Base-by-base conservation (phyloP, 306 rosid genomes). In the Lotus japonicus region DNA sequence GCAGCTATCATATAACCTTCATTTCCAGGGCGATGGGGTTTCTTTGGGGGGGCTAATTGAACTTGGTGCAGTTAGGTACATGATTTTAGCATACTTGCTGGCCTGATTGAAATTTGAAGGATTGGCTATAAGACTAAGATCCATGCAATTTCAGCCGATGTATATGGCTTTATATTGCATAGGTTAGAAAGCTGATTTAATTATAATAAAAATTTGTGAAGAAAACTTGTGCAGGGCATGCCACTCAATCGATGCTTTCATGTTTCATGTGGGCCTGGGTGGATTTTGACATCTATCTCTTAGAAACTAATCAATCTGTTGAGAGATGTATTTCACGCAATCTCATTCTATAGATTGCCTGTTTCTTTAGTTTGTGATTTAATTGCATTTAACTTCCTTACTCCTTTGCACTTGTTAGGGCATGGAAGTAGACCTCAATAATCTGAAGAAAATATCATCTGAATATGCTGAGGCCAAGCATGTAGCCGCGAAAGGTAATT, bases 391-490 rank as follows among this genome's bases (percentile, higher is more conserved):
- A 46, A 59, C 41, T 11, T 72, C 44, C 31, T 31, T 26, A 71
- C 58, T 51, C 23, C 73, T 48, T 56, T 45, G 41, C 48, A 15
- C 53, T 16, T 75, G 33, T 58, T 76, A 88, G 97, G 95, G 89
- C 21, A 35, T 36, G 81, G 96, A 87, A 82, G 66, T 77, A 63
- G 89, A 81, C 33, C 68, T 86, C 54, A 23, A 75, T 54, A 44
- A 11, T 60, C 66, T 92, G 64, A 86, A 86, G 90, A 62, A 83
- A 72, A 81, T 76, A 81, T 87, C 89, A 55, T 69, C 80, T n/a
- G 92, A 88, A 57, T 92, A 89, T 79, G 85, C 82, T 42, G 81
- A 77, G 67, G 84, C 96, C 19, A 89, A 87, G 86, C 80, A 79
- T 50, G 42, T 78, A 39, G 98, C 95, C 43, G 71, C 88, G 43